A percentile compares a stretch with the other conserved stretches of the same genome.
Evolutionary conservation across 371 early-diverging fungal genomes (phyloP).

Genomic region (Massospora cicadina): DNA sequence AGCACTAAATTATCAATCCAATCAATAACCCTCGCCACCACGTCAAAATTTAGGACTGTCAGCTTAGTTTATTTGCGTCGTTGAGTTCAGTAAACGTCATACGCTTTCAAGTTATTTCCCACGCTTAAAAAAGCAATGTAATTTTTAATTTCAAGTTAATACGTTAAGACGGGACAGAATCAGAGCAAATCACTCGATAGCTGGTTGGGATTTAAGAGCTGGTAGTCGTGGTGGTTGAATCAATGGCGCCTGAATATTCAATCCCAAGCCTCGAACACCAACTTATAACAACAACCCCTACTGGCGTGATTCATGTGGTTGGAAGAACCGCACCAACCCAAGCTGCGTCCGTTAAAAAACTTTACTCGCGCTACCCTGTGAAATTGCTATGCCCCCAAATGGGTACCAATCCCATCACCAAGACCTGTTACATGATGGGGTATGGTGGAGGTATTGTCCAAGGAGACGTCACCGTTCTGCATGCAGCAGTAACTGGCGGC

Average conservation of each 20-base stretch:
- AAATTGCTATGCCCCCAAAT: not conserved
- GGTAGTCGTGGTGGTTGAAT: too few relatives aligned
- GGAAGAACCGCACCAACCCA: not conserved
- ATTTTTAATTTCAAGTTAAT: too few relatives aligned
- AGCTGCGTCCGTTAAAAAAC: not conserved
- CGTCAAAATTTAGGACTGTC: too few relatives aligned
- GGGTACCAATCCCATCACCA: conserved; percentile 3
- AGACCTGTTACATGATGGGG: conserved; percentile 1
- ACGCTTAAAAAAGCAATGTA: too few relatives aligned
- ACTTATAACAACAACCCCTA: not conserved
- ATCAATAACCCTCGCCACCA: too few relatives aligned
- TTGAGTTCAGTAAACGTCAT: too few relatives aligned
- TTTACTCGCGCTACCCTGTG: not conserved
- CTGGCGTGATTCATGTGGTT: not conserved
- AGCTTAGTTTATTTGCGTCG: too few relatives aligned
- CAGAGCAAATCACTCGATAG: too few relatives aligned
- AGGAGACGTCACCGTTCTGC: not conserved
- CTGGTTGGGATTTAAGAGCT: too few relatives aligned
- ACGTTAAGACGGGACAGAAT: too few relatives aligned
- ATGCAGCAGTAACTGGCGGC: not conserved
- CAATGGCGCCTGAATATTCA: not conserved
- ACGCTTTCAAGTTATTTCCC: too few relatives aligned
- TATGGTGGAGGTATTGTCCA: conserved; percentile 7
- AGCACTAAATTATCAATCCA: too few relatives aligned
- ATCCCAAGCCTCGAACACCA: not conserved